Conservation (phyloP, 2,329 filamentous ascomycete species). For the Chaetomium globosum region DNA sequence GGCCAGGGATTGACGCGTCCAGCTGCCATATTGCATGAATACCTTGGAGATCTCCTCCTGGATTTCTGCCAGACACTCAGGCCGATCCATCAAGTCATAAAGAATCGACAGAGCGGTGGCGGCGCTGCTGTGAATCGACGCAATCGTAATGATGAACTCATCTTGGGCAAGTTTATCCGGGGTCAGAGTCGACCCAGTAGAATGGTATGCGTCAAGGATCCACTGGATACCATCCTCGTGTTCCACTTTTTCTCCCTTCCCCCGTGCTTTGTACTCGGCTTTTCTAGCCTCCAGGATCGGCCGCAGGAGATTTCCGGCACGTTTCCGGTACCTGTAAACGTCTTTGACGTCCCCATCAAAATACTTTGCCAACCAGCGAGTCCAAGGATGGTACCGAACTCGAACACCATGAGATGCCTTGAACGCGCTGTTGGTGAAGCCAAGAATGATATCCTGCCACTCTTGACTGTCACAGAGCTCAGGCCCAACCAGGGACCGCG, state of each 20-base stretch:
- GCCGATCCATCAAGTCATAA: background rate
- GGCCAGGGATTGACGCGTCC: background rate
- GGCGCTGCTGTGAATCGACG: background rate
- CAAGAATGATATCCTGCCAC: background rate
- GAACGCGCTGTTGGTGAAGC: background rate
- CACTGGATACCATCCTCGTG: background rate
- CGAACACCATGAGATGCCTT: background rate
- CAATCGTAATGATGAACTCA: background rate
- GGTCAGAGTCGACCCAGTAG: background rate
- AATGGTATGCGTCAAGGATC: background rate
- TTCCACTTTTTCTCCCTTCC: background rate
- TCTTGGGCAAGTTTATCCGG: background rate
- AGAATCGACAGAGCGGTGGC: background rate
- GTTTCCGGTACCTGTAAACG: background rate
- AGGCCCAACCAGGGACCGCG: background rate
- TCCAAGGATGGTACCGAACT: background rate
- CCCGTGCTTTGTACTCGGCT: background rate
- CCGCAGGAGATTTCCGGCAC: background rate
- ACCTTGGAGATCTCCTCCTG: background rate
- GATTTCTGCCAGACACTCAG: background rate
- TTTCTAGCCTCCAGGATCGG: background rate
- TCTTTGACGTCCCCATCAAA: background rate
- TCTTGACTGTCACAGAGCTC: background rate
- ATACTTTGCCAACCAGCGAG: background rate
- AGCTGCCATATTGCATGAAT: background rate